Evolutionary conservation across 2,329 filamentous ascomycete species (phyloP).

Genomic region (Penicillium sp.): DNA sequence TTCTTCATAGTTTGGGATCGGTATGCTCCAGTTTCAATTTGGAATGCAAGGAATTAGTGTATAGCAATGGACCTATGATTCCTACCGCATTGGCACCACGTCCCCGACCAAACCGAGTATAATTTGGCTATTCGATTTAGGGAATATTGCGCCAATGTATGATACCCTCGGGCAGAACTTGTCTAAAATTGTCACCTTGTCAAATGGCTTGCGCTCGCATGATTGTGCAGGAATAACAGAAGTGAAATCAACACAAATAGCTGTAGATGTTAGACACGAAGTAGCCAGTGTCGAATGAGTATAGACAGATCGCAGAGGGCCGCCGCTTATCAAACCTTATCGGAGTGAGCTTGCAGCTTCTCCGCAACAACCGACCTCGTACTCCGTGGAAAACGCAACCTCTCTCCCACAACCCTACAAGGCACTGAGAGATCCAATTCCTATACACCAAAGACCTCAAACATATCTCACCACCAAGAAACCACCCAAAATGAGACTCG

Average conservation of each 20-base stretch:
- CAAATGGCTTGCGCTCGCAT: not conserved
- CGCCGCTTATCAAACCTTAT: slow-evolving; percentile 14
- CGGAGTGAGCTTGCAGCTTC: slow-evolving; percentile 21
- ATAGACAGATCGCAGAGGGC: not conserved
- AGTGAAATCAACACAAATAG: not conserved
- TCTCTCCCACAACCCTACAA: not conserved
- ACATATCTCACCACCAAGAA: not conserved
- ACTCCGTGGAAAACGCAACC: slow-evolving; percentile 22
- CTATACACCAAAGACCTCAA: not conserved
- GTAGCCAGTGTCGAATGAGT: not conserved
- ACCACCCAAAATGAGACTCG: slow-evolving; percentile 48
- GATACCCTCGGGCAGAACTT: not conserved
- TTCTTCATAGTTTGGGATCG: slow-evolving; percentile 13
- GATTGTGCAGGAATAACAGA: not conserved
- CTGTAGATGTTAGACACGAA: not conserved
- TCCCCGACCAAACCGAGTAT: not conserved
- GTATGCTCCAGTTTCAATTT: not conserved
- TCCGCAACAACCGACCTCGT: slow-evolving; percentile 24
- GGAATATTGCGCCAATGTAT: not conserved
- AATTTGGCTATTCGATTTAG: not conserved
- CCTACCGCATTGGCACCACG: too few species aligned
- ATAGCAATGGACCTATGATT: not conserved
- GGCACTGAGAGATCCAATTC: not conserved
- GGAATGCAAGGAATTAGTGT: not conserved
- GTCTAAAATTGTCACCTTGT: not conserved